Evolutionary conservation across 176 grass and related monocot genomes (phyloP).

Genomic region (Zea luxurians): DNA sequence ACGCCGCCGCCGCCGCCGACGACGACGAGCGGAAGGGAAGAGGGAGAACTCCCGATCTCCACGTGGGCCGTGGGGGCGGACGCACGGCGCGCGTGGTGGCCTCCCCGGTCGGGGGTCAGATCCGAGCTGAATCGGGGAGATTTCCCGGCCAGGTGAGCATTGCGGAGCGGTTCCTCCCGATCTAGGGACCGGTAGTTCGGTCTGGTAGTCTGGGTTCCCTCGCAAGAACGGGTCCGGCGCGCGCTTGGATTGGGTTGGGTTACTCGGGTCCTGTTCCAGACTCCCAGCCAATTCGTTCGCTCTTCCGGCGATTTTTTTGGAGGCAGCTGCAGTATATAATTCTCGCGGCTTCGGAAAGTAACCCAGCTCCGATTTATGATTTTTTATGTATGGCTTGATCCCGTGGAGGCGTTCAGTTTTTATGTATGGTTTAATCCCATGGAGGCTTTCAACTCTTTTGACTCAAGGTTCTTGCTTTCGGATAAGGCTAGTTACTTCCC

Average conservation of each 20-base stretch:
- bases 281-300: background rate
- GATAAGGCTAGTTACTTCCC: background rate
- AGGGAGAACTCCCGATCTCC: conserved; percentile 25
- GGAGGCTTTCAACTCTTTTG: background rate
- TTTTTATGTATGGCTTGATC: conserved; percentile 23
- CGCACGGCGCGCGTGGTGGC: background rate
- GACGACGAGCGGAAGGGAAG: background rate
- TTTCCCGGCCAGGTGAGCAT: conserved; percentile 37
- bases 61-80: background rate
- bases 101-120: conserved; percentile 20
- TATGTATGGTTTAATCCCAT: background rate
- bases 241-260: conserved; percentile 5
- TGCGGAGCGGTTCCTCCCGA: background rate
- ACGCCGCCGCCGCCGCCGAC: background rate
- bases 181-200: background rate
- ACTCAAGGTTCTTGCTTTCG: background rate
- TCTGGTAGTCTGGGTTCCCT: background rate
- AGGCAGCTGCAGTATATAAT: background rate
- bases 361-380: background rate
- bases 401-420: background rate
- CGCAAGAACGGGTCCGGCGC: background rate
- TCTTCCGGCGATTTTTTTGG: background rate
- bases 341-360: background rate
- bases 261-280: background rate
- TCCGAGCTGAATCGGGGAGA: conserved; percentile 37